Evolutionary conservation across 1,139 yeast genomes (phyloP).

Genomic region (Yamadazyma jaroonii): DNA sequence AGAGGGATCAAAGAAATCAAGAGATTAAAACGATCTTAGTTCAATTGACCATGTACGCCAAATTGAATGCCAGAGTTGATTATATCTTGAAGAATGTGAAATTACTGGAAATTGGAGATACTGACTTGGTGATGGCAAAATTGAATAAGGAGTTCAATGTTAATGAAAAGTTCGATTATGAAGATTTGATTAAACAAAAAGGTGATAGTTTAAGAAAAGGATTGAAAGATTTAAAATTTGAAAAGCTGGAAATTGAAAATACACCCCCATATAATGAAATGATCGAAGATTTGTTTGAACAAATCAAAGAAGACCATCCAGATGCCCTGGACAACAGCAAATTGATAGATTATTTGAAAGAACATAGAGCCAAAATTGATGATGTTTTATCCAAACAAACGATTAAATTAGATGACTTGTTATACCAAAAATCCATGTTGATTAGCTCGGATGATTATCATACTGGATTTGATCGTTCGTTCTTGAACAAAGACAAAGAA

Average conservation of each 20-base stretch:
- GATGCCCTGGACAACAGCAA: slow-evolving; percentile 46
- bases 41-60: slow-evolving; percentile 73
- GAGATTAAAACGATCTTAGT: slow-evolving; percentile 75
- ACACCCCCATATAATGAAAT: slow-evolving; percentile 86
- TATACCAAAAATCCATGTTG: slow-evolving; percentile 67
- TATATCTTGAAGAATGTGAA: slow-evolving; percentile 43
- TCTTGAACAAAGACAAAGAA: slow-evolving; percentile 58
- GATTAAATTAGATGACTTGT: slow-evolving; percentile 60
- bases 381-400: slow-evolving; percentile 58
- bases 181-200: slow-evolving; percentile 31
- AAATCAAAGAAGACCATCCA: slow-evolving; percentile 57
- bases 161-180: slow-evolving; percentile 50
- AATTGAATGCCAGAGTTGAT: slow-evolving; percentile 72
- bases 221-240: slow-evolving; percentile 39
- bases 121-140: slow-evolving; percentile 36
- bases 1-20: slow-evolving; percentile 73
- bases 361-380: slow-evolving; percentile 70
- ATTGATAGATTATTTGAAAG: slow-evolving; percentile 44
- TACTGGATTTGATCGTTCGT: slow-evolving; percentile 90
- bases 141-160: slow-evolving; percentile 54
- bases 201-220: slow-evolving; percentile 43
- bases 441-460: slow-evolving; percentile 89
- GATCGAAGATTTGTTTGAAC: slow-evolving; percentile 84
- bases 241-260: slow-evolving; percentile 54
- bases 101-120: slow-evolving; percentile 40